Evolutionary conservation across 2,329 filamentous ascomycete genomes (phyloP).

Genomic region (Torrubiellomyces zombiae): DNA sequence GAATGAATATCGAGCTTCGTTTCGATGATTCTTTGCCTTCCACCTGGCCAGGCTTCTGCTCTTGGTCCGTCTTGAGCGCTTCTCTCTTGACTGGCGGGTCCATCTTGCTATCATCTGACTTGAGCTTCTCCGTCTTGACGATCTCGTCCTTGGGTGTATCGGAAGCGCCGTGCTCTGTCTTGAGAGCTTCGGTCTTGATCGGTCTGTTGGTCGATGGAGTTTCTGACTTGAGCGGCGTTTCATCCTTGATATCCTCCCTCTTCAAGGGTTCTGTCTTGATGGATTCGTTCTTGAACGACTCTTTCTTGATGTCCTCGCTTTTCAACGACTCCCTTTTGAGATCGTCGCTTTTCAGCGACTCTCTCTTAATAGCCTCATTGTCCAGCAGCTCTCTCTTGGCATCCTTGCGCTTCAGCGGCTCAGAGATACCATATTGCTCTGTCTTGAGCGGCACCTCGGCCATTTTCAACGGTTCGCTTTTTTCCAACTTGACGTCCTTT

Average conservation of each 20-base stretch:
- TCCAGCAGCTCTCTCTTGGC: constrained; percentile 2
- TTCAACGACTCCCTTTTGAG: constrained; percentile 4
- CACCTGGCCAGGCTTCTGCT: constrained; percentile 8
- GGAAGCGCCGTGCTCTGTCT: constrained; percentile 6
- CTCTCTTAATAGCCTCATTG: constrained; percentile 3
- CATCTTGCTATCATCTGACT: constrained; percentile 1
- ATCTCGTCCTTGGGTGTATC: background rate
- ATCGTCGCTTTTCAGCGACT: constrained; percentile 1
- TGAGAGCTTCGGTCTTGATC: constrained; percentile 3
- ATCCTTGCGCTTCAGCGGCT: constrained; percentile 1
- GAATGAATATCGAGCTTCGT: constrained; percentile 19
- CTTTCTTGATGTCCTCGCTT: constrained; percentile 4
- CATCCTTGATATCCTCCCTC: constrained; percentile 4
- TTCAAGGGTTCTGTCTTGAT: constrained; percentile 4
- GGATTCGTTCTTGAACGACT: constrained; percentile 2
- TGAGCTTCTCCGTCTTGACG: background rate
- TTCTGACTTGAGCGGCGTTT: no score
- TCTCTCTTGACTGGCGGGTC: background rate
- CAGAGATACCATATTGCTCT: no score
- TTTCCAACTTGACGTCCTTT: constrained; percentile 7
- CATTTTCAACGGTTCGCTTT: no score
- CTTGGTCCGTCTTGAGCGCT: constrained; percentile 1
- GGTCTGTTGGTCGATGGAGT: no score
- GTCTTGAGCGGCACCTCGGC: no score
- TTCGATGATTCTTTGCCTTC: constrained; percentile 9